A percentile compares a stretch with the other conserved stretches of the same genome.
These are phyloP conservation scores for Paramecium biaurelia DNA, from an alignment of 73 alveolate genomes.

Conservation along the genomic window DNA sequence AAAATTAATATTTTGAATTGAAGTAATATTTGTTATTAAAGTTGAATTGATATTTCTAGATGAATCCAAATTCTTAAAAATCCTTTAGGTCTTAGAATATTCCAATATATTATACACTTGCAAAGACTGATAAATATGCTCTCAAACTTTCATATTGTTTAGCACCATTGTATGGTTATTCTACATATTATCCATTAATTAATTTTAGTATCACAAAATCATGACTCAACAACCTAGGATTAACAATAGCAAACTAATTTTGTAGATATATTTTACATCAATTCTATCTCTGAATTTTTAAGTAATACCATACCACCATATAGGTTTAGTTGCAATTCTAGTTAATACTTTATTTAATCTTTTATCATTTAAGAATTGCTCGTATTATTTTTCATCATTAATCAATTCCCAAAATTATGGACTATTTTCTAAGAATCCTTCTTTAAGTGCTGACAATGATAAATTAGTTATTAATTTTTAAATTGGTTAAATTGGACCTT, in stretches of 20 bases:
- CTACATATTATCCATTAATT: background rate
- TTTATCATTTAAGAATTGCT: background rate
- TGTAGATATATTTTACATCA: background rate
- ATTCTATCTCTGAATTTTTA: slow-evolving; percentile 7
- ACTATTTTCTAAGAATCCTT: background rate
- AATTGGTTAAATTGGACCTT: background rate
- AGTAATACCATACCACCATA: slow-evolving; percentile 16
- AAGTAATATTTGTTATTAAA: background rate
- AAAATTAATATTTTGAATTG: background rate
- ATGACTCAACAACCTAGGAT: background rate
- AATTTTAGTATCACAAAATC: background rate
- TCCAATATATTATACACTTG: background rate
- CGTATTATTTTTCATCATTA: background rate
- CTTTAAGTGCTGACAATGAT: background rate
- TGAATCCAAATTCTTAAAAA: background rate
- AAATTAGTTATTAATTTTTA: background rate
- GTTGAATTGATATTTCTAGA: background rate
- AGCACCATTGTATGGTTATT: background rate
- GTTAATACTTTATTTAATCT: background rate
- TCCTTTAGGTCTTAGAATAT: background rate
- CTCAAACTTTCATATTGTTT: slow-evolving; percentile 2
- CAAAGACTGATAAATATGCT: background rate
- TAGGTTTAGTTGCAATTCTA: background rate
- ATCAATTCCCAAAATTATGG: slow-evolving; percentile 8
- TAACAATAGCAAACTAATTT: background rate